Conservation (phyloP, 805 yeast genomes). For the Suhomyces prunicola region DNA sequence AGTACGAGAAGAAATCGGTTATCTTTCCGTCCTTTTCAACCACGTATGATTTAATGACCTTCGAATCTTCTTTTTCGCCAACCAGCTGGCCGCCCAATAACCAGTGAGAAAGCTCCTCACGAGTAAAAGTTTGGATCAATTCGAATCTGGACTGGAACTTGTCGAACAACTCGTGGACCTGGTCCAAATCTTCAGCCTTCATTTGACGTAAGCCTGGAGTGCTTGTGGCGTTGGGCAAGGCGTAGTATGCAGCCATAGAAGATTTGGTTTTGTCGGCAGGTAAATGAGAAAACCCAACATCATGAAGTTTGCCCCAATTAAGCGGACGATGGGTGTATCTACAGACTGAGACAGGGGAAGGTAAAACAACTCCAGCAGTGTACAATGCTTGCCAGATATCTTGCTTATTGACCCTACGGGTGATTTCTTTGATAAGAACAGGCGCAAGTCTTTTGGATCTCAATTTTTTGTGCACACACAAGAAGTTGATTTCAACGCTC, state of each 20-base stretch:
- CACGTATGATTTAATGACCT: constrained; percentile 74
- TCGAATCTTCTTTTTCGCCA: constrained; percentile 23
- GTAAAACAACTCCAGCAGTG: constrained; percentile 88
- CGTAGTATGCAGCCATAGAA: constrained; percentile 59
- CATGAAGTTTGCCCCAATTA: constrained; percentile 85
- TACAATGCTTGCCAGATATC: constrained; percentile 95
- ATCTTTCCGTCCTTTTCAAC: constrained; percentile 64
- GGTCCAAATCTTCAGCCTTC: constrained; percentile 58
- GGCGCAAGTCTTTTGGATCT: constrained; percentile 95
- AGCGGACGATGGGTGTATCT: constrained; percentile 92
- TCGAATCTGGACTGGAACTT: constrained; percentile 70
- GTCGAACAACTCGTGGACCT: constrained; percentile 56
- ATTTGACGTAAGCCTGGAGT: constrained; percentile 57
- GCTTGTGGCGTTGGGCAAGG: constrained; percentile 51
- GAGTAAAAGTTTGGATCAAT: constrained; percentile 63
- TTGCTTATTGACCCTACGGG: constrained; percentile 81
- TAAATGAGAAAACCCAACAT: constrained; percentile 83
- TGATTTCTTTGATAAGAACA: constrained; percentile 86
- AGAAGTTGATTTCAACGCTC: constrained; percentile 87
- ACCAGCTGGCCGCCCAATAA: constrained; percentile 48
- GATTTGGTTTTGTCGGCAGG: constrained; percentile 69
- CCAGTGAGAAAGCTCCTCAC: constrained; percentile 79
- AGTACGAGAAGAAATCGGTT: constrained; percentile 88
- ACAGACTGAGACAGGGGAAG: constrained; percentile 87
- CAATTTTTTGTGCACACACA: constrained; percentile 91